These are phyloP conservation scores for Nothomitra cinnamomea DNA, from an alignment of 2,329 filamentous ascomycete genomes.

Conservation along the genomic window DNA sequence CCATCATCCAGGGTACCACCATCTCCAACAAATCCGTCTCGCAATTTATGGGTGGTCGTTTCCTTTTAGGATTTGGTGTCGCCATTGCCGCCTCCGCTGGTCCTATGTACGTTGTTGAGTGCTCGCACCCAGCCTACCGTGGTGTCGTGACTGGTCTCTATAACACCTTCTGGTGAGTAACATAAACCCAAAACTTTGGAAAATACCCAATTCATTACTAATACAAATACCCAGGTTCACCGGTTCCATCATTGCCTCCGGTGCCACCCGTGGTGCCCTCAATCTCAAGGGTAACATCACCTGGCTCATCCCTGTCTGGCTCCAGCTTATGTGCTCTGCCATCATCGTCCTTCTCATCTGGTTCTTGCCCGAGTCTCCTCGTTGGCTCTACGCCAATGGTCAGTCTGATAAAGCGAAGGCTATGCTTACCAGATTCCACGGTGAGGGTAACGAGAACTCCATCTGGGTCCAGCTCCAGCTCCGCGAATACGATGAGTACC, in stretches of 20 bases:
- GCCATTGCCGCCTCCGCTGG: slow-evolving; percentile 41
- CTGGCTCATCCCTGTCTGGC: slow-evolving; percentile 42
- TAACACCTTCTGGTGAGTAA: slow-evolving; percentile 28
- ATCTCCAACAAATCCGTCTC: slow-evolving; percentile 19
- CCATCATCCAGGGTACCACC: slow-evolving; percentile 24
- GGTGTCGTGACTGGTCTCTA: slow-evolving; percentile 40
- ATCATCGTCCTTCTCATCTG: slow-evolving; percentile 33
- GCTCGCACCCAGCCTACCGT: slow-evolving; percentile 18
- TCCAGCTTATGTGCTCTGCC: slow-evolving; percentile 29
- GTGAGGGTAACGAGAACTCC: slow-evolving; percentile 25
- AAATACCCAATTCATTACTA: background rate
- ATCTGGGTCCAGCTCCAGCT: slow-evolving; percentile 38
- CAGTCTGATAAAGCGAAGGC: slow-evolving; percentile 39
- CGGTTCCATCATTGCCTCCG: slow-evolving; percentile 22
- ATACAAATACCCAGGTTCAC: slow-evolving; percentile 12
- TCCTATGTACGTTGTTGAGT: slow-evolving; percentile 39
- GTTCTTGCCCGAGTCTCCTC: slow-evolving; percentile 43
- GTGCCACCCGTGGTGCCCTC: slow-evolving; percentile 30
- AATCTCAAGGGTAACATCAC: slow-evolving; percentile 24
- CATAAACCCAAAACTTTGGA: no score
- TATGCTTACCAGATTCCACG: slow-evolving; percentile 42
- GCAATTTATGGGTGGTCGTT: slow-evolving; percentile 39
- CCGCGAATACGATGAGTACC: slow-evolving; percentile 36
- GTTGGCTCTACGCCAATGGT: slow-evolving; percentile 43
- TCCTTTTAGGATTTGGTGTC: slow-evolving; percentile 40